phyloP scores from a whole-genome alignment of 2,329 filamentous ascomycete species.

The Diaporthe citri region DNA sequence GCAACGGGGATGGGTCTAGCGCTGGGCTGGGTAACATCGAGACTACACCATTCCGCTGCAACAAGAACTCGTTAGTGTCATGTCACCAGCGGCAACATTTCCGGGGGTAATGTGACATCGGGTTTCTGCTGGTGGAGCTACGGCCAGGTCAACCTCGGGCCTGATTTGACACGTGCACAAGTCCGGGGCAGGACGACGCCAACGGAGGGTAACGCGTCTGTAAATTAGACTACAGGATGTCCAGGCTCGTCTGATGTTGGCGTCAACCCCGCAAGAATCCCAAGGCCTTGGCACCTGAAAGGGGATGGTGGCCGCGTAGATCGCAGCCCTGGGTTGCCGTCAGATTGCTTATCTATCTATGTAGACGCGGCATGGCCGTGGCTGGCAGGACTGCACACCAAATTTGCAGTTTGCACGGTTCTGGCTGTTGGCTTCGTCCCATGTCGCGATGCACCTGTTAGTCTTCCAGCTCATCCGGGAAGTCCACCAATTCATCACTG shows the following conservation, averaged over 20 bases:
- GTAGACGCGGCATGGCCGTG: neutral
- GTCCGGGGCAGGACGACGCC: neutral
- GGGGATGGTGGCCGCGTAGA: neutral
- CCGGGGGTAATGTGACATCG: neutral
- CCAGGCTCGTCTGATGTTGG: neutral
- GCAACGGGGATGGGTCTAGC: too few relatives aligned
- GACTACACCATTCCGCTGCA: neutral
- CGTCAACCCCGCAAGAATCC: conserved; percentile 11
- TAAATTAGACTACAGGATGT: neutral
- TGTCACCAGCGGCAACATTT: neutral
- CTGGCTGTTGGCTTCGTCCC: neutral
- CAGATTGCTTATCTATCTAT: neutral
- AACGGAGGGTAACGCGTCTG: neutral
- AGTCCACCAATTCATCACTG: neutral
- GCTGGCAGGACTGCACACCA: neutral
- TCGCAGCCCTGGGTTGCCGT: neutral
- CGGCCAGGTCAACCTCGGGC: neutral
- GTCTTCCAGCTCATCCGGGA: conserved; percentile 20
- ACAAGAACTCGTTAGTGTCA: too few relatives aligned
- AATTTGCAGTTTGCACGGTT: neutral
- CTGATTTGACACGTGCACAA: neutral
- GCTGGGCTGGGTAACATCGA: too few relatives aligned
- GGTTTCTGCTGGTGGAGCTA: neutral
- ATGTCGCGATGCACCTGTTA: conserved; percentile 6
- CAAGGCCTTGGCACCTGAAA: conserved; percentile 13